Percentiles rank a stretch among this genome's conserved stretches.
These are phyloP conservation scores for Oidiodendron maius DNA, from an alignment of 495 filamentous ascomycete genomes.

Conservation along the genomic window DNA sequence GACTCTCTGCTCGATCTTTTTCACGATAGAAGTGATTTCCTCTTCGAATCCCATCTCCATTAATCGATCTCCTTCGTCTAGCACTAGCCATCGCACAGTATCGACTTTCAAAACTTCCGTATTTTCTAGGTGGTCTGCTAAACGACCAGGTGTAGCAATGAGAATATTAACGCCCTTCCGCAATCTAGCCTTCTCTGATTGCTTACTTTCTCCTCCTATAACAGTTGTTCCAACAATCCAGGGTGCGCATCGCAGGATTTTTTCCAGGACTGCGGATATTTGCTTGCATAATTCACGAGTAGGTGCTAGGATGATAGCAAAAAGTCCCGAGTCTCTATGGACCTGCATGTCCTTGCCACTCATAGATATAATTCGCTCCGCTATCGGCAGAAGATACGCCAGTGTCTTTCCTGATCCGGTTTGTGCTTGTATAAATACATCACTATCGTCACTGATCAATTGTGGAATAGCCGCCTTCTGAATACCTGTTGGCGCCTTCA, in stretches of 20 bases:
- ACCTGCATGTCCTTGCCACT: slow-evolving; percentile 50
- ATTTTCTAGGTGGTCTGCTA: slow-evolving; percentile 86
- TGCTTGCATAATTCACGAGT: slow-evolving; percentile 93
- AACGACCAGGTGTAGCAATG: slow-evolving; percentile 85
- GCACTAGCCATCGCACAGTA: slow-evolving; percentile 84
- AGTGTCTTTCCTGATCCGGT: slow-evolving; percentile 97
- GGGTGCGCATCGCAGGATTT: slow-evolving; percentile 69
- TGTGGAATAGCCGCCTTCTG: slow-evolving; percentile 81
- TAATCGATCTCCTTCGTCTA: slow-evolving; percentile 92
- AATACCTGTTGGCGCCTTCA: slow-evolving; percentile 90
- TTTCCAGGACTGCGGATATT: slow-evolving; percentile 78
- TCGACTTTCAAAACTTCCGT: slow-evolving; percentile 84
- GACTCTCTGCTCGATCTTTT: slow-evolving; percentile 57
- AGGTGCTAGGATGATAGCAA: slow-evolving; percentile 85
- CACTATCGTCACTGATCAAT: slow-evolving; percentile 72
- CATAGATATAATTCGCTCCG: slow-evolving; percentile 77
- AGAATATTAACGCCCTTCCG: slow-evolving; percentile 93
- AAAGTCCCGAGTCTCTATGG: slow-evolving; percentile 80
- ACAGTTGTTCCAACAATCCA: slow-evolving; percentile 92
- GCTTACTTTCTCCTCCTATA: slow-evolving; percentile 95
- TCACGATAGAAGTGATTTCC: slow-evolving; percentile 71
- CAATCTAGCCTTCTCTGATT: slow-evolving; percentile 88
- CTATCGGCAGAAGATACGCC: slow-evolving; percentile 86
- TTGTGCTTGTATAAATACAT: slow-evolving; percentile 95
- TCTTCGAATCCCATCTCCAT: slow-evolving; percentile 98